Conservation (phyloP, 2,329 filamentous ascomycete species). For the Talaromyces verruculosus region DNA sequence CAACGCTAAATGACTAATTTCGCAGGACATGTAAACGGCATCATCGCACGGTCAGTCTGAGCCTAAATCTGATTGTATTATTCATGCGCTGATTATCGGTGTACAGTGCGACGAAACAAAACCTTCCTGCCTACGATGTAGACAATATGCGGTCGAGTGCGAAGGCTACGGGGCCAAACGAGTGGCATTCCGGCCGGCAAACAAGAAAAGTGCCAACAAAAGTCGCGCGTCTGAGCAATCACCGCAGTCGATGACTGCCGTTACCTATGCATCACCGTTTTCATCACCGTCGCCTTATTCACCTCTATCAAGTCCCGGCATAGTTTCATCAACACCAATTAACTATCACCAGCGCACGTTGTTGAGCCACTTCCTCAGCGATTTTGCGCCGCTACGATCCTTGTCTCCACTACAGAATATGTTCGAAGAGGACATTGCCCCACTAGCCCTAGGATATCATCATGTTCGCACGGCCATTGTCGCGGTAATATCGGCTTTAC, state of each 20-base stretch:
- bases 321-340: background rate
- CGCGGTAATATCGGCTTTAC: slow-evolving; percentile 1
- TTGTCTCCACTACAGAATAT: slow-evolving; percentile 8
- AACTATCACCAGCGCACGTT: background rate
- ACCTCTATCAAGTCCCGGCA: background rate
- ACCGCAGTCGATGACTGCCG: background rate
- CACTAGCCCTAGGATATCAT: background rate
- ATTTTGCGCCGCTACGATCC: background rate
- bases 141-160: slow-evolving; percentile 6
- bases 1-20: background rate
- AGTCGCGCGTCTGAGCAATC: background rate
- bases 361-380: background rate
- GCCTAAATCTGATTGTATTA: background rate
- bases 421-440: slow-evolving; percentile 9
- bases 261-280: background rate
- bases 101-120: slow-evolving; percentile 7
- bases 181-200: slow-evolving; percentile 5
- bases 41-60: slow-evolving; percentile 7
- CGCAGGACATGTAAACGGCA: slow-evolving; percentile 10
- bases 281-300: background rate
- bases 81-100: background rate
- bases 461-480: slow-evolving; percentile 9
- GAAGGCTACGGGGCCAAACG: slow-evolving; percentile 7
- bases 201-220: background rate
- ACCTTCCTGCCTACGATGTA: slow-evolving; percentile 7